Evolutionary conservation across 306 rosid genomes (phyloP).

Genomic region (Morella rubra): DNA sequence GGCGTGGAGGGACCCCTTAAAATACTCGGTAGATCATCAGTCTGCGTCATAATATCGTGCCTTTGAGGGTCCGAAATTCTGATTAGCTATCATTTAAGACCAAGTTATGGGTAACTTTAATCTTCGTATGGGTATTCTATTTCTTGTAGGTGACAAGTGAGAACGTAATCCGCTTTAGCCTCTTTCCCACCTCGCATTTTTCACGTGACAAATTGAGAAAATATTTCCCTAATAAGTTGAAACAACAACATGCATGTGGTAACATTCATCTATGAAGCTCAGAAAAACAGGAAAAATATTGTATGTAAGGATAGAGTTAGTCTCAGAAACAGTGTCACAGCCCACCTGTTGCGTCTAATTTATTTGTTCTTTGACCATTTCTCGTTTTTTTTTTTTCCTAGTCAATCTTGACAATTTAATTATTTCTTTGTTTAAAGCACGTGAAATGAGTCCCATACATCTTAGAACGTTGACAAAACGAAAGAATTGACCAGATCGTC

Average conservation of each 20-base stretch:
- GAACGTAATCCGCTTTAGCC: constrained; percentile 12
- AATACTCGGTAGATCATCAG: too few relatives aligned
- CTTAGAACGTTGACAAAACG: background rate
- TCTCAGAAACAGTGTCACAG: too few relatives aligned
- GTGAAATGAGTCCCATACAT: background rate
- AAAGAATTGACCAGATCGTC: too few relatives aligned
- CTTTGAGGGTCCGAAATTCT: background rate
- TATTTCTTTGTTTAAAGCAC: background rate
- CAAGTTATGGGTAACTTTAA: background rate
- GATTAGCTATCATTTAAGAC: background rate
- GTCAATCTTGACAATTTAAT: background rate
- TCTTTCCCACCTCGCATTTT: background rate
- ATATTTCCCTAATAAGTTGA: too few relatives aligned
- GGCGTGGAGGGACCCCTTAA: too few relatives aligned
- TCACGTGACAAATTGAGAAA: constrained; percentile 3
- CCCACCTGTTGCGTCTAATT: too few relatives aligned
- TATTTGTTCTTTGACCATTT: too few relatives aligned
- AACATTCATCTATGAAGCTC: too few relatives aligned
- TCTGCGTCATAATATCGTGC: background rate
- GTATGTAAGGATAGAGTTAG: too few relatives aligned
- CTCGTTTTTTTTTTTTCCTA: too few relatives aligned
- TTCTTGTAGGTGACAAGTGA: constrained; percentile 9
- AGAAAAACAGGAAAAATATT: too few relatives aligned
- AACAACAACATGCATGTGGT: too few relatives aligned
- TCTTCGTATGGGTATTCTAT: background rate